Percentiles rank a stretch among this genome's conserved stretches.
phyloP scores from a whole-genome alignment of 2,329 filamentous ascomycete species.

The Capronia coronata region DNA sequence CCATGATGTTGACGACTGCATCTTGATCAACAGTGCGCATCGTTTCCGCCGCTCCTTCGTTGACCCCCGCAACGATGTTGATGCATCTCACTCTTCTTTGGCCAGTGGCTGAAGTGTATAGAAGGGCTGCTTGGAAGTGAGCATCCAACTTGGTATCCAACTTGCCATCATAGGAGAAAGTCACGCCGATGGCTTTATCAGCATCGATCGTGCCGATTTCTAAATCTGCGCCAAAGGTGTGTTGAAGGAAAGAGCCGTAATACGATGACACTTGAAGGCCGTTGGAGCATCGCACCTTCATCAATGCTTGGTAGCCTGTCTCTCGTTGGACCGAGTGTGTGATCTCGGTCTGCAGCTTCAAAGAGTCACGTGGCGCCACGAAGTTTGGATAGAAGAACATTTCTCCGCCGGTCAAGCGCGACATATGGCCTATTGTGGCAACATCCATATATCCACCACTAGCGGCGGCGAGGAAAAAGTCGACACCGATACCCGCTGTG shows the following conservation, averaged over 20 bases:
- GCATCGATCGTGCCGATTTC: conserved; percentile 89
- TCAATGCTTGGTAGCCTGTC: conserved; percentile 89
- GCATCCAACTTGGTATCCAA: conserved; percentile 94
- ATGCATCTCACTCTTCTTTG: conserved; percentile 86
- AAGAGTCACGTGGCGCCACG: conserved; percentile 73
- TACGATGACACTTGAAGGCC: conserved; percentile 90
- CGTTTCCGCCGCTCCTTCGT: conserved; percentile 70
- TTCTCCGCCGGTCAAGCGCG: conserved; percentile 86
- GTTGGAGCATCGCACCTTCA: conserved; percentile 98
- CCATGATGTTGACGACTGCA: conserved; percentile 77
- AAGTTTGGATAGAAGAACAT: conserved; percentile 97
- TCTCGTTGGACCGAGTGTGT: conserved; percentile 79
- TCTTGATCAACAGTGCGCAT: conserved; percentile 97
- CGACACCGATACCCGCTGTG: conserved; percentile 74
- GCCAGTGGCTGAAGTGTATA: conserved; percentile 87
- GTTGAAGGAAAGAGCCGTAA: conserved; percentile 92
- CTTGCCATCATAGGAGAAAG: conserved; percentile 94
- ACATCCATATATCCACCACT: conserved; percentile 88
- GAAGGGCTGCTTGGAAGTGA: conserved; percentile 89
- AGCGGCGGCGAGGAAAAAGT: conserved; percentile 91
- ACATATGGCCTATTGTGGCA: conserved; percentile 81
- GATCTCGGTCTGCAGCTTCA: conserved; percentile 79
- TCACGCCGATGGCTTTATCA: conserved; percentile 85
- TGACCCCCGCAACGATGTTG: conserved; percentile 89
- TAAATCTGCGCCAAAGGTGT: conserved; percentile 88